Base-by-base conservation (phyloP, 1,139 yeast genomes). In the Kodamaea sp. region DNA sequence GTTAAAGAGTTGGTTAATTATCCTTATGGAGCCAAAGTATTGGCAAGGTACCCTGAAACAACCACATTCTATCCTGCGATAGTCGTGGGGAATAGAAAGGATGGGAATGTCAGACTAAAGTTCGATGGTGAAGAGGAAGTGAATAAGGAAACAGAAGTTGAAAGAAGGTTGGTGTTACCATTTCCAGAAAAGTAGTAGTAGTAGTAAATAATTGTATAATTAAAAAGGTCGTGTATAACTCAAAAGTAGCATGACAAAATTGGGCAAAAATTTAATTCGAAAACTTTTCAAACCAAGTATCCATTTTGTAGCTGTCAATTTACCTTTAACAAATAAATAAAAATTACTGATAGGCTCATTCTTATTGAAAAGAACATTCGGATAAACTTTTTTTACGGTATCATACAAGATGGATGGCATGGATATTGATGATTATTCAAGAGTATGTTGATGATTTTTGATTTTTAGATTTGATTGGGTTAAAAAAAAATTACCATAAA, bases 101-200 rank as follows among this genome's bases (percentile, higher is more conserved):
- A 84, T 50, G 89, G 94, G 0, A 75, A 73, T 11, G 95, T 95
- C 47, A 65, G 87, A 49, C 70, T 94, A 40, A 78, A 80, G 53
- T 94, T 94, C 54, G 98, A 94, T 53, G 99, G 98, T 6, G 99
- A 92, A 60, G 98, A 92, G 54, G 98, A 94, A 55, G 96, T 82
- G 2, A 92, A 87, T 40, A 92, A 92, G 60, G 97, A 90, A 56
- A 92, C 97, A 0, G 96, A 89, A 52, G 97, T 92, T 2, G 89
- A 83, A 43, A 70, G 97, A 48, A 67, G 90, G 41, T 71, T 85
- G 42, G 97, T 90, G 4, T 67, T 90, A 31, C 94, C 95, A 3
- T 79, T 72, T 48, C 92, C 94, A 1, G 73, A 65, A 39, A 60
- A 59, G 49, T 58, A 47, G 37, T 7, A n/a, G 22, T 6, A 11